Conservation (phyloP, 352 stramenopile genomes). For the Globisporangium barbulae region DNA sequence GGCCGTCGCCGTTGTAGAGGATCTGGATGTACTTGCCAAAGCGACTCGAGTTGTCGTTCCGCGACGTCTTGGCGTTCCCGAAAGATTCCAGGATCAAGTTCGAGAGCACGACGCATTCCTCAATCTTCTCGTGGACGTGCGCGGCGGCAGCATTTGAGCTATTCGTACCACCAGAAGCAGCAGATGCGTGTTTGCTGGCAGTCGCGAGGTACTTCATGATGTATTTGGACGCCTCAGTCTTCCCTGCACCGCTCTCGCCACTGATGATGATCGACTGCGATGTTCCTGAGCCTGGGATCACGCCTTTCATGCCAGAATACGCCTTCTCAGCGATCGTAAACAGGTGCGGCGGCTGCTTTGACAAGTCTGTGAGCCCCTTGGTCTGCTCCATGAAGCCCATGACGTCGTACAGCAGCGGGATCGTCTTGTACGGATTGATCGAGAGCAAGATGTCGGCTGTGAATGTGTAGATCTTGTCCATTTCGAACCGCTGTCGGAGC, state of each 20-base stretch:
- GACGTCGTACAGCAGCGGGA: constrained; percentile 81
- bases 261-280: constrained; percentile 94
- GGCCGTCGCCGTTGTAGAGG: constrained; percentile 67
- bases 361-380: constrained; percentile 23
- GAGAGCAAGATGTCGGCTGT: constrained; percentile 82
- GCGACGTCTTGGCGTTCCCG: constrained; percentile 79
- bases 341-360: constrained; percentile 54
- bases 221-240: constrained; percentile 95
- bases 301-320: constrained; percentile 67
- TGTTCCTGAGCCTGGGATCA: constrained; percentile 40
- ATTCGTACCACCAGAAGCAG: constrained; percentile 8
- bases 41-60: constrained; percentile 89
- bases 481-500: constrained; percentile 74
- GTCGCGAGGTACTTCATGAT: constrained; percentile 87
- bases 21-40: constrained; percentile 92
- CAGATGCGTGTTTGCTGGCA: constrained; percentile 53
- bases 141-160: constrained; percentile 15
- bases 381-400: constrained; percentile 64
- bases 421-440: constrained; percentile 87
- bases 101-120: constrained; percentile 78
- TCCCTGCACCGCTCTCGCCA: constrained; percentile 91
- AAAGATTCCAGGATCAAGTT: constrained; percentile 86
- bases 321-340: constrained; percentile 82
- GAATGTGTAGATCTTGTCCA: constrained; percentile 85
- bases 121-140: constrained; percentile 71